A percentile compares a stretch with the other conserved stretches of the same genome.
phyloP scores from a whole-genome alignment of 2,329 filamentous ascomycete species.

The Ophiostoma ips region DNA sequence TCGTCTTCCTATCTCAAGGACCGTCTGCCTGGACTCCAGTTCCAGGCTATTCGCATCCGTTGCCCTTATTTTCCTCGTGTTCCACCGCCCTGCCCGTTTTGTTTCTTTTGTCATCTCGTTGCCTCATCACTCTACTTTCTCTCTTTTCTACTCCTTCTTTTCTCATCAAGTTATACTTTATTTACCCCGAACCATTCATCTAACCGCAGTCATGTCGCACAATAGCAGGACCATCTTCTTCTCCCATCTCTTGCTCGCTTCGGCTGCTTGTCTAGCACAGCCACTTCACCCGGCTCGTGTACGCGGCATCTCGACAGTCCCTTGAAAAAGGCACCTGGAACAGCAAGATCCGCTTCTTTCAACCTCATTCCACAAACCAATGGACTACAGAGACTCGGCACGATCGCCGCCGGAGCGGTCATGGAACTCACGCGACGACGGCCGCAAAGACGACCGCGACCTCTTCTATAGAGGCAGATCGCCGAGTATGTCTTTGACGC shows the following conservation, averaged over 20 bases:
- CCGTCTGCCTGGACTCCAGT: background rate
- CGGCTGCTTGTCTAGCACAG: background rate
- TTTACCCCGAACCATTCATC: conserved; percentile 24
- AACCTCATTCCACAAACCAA: conserved; percentile 16
- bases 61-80: background rate
- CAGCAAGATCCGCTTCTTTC: background rate
- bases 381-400: conserved; percentile 43
- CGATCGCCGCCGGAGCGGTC: conserved; percentile 40
- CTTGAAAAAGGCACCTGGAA: background rate
- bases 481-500: conserved; percentile 41
- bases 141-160: background rate
- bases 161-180: background rate
- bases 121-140: conserved; percentile 22
- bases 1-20: background rate
- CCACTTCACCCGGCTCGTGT: background rate
- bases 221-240: conserved; percentile 29
- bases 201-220: conserved; percentile 41
- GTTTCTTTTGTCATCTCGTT: conserved; percentile 26
- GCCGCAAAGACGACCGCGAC: conserved; percentile 41
- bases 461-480: conserved; percentile 54
- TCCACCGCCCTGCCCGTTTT: conserved; percentile 6
- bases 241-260: background rate
- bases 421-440: conserved; percentile 39
- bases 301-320: background rate
- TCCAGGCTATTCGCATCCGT: conserved; percentile 4